A percentile compares a stretch with the other conserved stretches of the same genome.
Conservation (phyloP, 176 grass and related monocot species). For the Secale cereale region DNA sequence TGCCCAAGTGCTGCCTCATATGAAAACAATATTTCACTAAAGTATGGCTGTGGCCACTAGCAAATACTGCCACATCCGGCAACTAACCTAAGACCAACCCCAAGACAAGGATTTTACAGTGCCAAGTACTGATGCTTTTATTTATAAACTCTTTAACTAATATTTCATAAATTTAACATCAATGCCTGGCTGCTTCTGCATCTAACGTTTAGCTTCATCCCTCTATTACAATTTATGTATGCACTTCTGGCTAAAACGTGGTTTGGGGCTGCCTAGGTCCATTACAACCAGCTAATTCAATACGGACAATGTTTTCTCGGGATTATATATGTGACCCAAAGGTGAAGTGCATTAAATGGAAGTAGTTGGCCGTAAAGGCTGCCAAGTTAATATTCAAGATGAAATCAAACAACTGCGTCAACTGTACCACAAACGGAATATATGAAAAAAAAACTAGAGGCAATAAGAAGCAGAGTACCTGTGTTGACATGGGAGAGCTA, state of each 20-base stretch:
- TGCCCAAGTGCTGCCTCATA: background rate
- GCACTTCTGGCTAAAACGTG: background rate
- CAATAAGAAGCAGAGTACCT: conserved; percentile 46
- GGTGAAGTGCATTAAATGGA: background rate
- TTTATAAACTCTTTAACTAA: background rate
- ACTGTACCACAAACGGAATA: background rate
- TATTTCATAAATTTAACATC: background rate
- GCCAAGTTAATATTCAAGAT: background rate
- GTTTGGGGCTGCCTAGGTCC: background rate
- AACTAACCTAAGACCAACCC: background rate
- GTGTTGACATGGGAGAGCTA: conserved; percentile 88
- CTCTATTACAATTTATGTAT: background rate
- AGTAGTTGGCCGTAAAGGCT: background rate
- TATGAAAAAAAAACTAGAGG: background rate
- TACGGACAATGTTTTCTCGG: background rate
- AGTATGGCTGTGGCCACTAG: background rate
- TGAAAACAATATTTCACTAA: background rate
- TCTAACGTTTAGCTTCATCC: conserved; percentile 3
- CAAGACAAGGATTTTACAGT: background rate
- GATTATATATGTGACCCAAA: conserved; percentile 3
- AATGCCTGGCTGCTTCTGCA: background rate
- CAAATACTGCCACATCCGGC: background rate
- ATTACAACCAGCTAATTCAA: background rate
- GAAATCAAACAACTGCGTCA: background rate
- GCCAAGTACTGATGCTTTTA: background rate